Conservation (phyloP, 495 filamentous ascomycete genomes). For the Aspergillus incahuasiensis region DNA sequence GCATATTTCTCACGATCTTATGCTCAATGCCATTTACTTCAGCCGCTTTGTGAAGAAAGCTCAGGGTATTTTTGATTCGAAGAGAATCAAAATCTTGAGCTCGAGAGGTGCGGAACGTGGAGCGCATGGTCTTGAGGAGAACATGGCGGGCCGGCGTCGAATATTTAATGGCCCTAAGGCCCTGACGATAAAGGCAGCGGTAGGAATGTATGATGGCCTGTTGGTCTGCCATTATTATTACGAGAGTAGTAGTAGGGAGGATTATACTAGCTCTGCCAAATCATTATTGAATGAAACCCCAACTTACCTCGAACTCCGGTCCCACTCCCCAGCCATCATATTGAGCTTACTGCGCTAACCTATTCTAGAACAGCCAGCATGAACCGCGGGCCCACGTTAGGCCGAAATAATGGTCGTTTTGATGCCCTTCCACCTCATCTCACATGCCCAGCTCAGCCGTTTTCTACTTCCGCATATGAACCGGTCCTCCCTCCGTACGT, state of each 20-base stretch:
- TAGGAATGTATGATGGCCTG: conserved; percentile 66
- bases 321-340: too few relatives aligned
- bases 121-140: conserved; percentile 59
- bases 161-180: conserved; percentile 75
- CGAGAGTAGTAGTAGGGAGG: too few relatives aligned
- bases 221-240: conserved; percentile 13
- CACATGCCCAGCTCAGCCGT: not conserved
- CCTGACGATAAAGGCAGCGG: conserved; percentile 67
- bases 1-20: conserved; percentile 68
- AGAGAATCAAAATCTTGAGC: conserved; percentile 50
- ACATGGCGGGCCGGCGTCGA: conserved; percentile 69
- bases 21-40: conserved; percentile 69
- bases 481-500: not conserved
- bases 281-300: not conserved
- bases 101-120: conserved; percentile 60
- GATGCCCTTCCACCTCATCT: conserved; percentile 9
- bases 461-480: not conserved
- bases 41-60: conserved; percentile 70
- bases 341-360: conserved; percentile 12
- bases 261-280: too few relatives aligned
- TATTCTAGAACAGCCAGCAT: conserved; percentile 9
- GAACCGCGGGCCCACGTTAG: conserved; percentile 17
- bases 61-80: conserved; percentile 66
- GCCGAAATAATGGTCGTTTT: conserved; percentile 23
- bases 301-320: too few relatives aligned